Evolutionary conservation across 805 yeast species (phyloP).

Genomic region (Wickerhamomyces tratensis): DNA sequence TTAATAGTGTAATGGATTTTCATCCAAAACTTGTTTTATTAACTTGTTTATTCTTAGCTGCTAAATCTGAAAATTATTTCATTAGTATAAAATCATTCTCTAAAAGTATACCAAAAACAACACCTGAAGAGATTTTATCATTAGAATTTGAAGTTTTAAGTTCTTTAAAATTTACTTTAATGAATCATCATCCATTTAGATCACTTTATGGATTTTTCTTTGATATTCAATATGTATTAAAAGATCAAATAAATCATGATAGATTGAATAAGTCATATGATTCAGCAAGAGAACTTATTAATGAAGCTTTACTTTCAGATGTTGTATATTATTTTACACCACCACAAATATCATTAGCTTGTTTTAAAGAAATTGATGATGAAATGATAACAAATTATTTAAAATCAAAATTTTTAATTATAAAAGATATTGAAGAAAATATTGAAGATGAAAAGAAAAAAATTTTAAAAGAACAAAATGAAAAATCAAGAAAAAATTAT

Average conservation of each 20-base stretch:
- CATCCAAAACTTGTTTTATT: constrained; percentile 80
- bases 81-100: constrained; percentile 78
- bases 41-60: constrained; percentile 81
- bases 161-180: constrained; percentile 65
- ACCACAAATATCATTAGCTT: constrained; percentile 91
- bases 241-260: constrained; percentile 33
- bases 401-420: constrained; percentile 43
- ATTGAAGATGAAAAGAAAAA: constrained; percentile 4
- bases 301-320: constrained; percentile 68
- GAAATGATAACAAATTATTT: constrained; percentile 59
- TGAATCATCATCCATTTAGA: constrained; percentile 82
- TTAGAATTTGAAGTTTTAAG: constrained; percentile 73
- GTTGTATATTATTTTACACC: constrained; percentile 77
- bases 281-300: constrained; percentile 52
- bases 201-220: constrained; percentile 93
- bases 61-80: constrained; percentile 87
- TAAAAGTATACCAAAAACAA: constrained; percentile 55
- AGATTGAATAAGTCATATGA: constrained; percentile 65
- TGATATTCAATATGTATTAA: constrained; percentile 63
- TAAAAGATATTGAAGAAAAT: constrained; percentile 8
- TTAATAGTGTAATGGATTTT: constrained; percentile 74
- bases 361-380: constrained; percentile 59
- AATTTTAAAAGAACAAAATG: constrained; percentile 7
- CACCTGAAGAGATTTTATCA: constrained; percentile 58
- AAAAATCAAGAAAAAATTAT: constrained; percentile 14